Evolutionary conservation across 73 alveolate genomes (phyloP), one percentile per base, ranked within the genome.

Genomic region (Blepharisma japonicum): DNA sequence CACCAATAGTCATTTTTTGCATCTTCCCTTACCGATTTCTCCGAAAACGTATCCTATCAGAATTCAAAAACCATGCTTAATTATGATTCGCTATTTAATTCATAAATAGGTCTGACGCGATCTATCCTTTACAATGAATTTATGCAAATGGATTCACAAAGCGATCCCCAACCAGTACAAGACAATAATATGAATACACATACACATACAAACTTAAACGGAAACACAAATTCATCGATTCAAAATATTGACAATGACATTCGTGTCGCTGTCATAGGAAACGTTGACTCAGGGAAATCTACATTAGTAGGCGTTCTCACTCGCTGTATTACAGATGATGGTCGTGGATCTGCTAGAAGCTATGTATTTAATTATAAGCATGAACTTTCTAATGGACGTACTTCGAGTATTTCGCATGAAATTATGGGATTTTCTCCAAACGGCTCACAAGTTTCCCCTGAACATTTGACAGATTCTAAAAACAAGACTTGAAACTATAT

Each of bases 281-380:
- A 61, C 23, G 74, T 61, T 61, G 74, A 61, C 5, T 61, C 74
- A 18, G 74, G 74, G 74, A 61, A 61, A 84, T 86, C 97, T 21
- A 96, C 99, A 9, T 89, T 96, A 53, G 99, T 95, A 6, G 99
- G 99, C 7, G 95, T 94, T 14, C 85, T 95, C 8, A 80, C 98
- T 46, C 90, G 90, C 71, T 91, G 93, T 39, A 83, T 90, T 53
- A 80, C 85, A 55, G 99, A 95, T 80, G 99, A 95, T 88, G 99
- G 99, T 5, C 76, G 99, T 56, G 99, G 99, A n/a, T 70, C 72
- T 47, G 98, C 98, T 54, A 68, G 99, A 55, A 68, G 83, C 87
- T 86, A 83, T 55, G 98, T 95, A 23, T 95, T 95, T 86, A 95
- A 95, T 81, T 95, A 84, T 81, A 87, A 80, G 56, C 99, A 95